phyloP scores from a whole-genome alignment of 306 rosid species.

The Erythrophleum fordii region DNA sequence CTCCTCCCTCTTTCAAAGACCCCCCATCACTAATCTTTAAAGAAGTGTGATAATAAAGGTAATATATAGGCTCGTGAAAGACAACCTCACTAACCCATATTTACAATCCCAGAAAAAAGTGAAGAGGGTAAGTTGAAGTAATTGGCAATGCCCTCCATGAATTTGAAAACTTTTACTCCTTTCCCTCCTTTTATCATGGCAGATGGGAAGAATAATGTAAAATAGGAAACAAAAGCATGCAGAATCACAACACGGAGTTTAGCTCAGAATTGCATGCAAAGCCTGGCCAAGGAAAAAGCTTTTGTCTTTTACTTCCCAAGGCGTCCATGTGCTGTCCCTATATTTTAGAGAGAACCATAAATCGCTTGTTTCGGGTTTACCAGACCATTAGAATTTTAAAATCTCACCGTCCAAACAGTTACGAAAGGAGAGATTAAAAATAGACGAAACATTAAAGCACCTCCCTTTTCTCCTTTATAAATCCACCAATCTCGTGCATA shows the following conservation, averaged over 20 bases:
- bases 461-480: conserved; percentile 55
- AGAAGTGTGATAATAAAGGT: conserved; percentile 4
- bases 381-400: conserved; percentile 74
- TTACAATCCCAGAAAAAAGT: neutral
- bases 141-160: conserved; percentile 32
- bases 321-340: conserved; percentile 84
- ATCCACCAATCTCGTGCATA: conserved; percentile 58
- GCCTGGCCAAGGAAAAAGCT: conserved; percentile 40
- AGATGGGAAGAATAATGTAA: conserved; percentile 10
- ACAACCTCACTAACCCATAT: neutral
- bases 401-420: conserved; percentile 62
- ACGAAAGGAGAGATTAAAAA: conserved; percentile 49
- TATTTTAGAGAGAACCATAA: conserved; percentile 66
- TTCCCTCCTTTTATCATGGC: conserved; percentile 27
- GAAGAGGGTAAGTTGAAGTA: neutral
- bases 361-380: conserved; percentile 76
- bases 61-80: conserved; percentile 19
- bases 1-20: too few species aligned
- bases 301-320: conserved; percentile 73
- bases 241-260: conserved; percentile 16
- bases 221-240: conserved; percentile 26
- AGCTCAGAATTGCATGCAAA: conserved; percentile 50
- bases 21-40: conserved; percentile 32
- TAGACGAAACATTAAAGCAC: conserved; percentile 37
- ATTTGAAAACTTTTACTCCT: conserved; percentile 19